These are phyloP conservation scores for Phytopythium kandeliae DNA, from an alignment of 352 stramenopile species.

Conservation along the genomic window DNA sequence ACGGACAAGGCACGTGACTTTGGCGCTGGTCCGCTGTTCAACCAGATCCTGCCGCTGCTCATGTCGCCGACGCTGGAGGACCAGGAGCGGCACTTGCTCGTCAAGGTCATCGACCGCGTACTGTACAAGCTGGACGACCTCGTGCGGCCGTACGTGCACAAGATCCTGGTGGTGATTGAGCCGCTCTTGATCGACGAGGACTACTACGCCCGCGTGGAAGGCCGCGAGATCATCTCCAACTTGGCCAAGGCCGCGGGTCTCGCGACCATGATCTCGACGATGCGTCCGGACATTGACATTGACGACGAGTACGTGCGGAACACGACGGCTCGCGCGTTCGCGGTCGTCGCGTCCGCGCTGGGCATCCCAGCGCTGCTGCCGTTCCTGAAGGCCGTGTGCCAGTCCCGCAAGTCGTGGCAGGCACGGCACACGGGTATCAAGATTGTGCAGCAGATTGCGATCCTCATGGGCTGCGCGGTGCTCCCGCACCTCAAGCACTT, in stretches of 20 bases:
- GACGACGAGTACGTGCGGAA: constrained; percentile 99
- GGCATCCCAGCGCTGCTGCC: constrained; percentile 96
- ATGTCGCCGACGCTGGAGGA: constrained; percentile 99
- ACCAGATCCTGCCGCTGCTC: constrained; percentile 98
- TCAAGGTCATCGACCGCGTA: constrained; percentile 99
- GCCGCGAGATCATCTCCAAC: constrained; percentile 99
- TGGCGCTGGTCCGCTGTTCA: constrained; percentile 96
- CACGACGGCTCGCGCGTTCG: constrained; percentile 97
- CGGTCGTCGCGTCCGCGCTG: constrained; percentile 98
- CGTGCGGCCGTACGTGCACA: constrained; percentile 98
- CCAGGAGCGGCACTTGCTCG: constrained; percentile 98
- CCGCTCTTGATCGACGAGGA: constrained; percentile 99
- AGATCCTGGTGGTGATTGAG: constrained; percentile 99
- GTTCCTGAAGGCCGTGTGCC: constrained; percentile 99
- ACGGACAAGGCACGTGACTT: constrained; percentile 97
- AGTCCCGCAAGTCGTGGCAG: constrained; percentile 98
- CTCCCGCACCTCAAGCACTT: constrained; percentile 97
- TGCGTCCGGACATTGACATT: constrained; percentile 99
- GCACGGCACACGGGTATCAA: constrained; percentile 99
- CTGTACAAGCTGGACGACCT: constrained; percentile 99
- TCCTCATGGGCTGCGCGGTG: constrained; percentile 98
- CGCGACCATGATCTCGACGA: constrained; percentile 99
- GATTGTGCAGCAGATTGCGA: constrained; percentile 99
- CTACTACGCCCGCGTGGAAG: constrained; percentile 99
- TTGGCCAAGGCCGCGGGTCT: constrained; percentile 98